A percentile compares a stretch with the other conserved stretches of the same genome.
phyloP scores from a whole-genome alignment of 176 grass and related monocot genomes.

The Oryza officinalis region DNA sequence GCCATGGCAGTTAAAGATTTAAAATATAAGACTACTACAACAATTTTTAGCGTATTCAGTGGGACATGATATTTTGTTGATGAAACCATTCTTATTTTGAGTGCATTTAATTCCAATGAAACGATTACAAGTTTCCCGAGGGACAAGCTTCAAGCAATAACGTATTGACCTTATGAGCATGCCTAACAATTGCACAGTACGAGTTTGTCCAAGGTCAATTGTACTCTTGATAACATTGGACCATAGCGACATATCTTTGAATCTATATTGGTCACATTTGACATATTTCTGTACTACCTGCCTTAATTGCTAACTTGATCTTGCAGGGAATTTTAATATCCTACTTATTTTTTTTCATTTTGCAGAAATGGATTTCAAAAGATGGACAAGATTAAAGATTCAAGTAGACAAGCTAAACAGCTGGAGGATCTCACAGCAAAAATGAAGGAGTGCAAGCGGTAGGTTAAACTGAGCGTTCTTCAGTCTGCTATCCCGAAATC shows the following conservation, averaged over 20 bases:
- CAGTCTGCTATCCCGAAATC: slow-evolving; percentile 18
- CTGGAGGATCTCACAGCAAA: slow-evolving; percentile 94
- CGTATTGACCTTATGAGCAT: slow-evolving; percentile 7
- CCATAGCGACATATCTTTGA: neutral
- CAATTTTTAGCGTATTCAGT: neutral
- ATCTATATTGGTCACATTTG: neutral
- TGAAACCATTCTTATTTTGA: neutral
- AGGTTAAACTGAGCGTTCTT: slow-evolving; percentile 27
- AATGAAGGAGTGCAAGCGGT: slow-evolving; percentile 98
- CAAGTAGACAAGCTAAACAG: slow-evolving; percentile 87
- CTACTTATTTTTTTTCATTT: slow-evolving; percentile 31
- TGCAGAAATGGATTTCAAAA: slow-evolving; percentile 99
- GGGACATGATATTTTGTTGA: neutral
- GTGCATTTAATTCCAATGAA: neutral
- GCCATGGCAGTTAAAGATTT: neutral
- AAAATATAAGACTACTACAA: neutral
- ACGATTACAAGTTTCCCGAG: neutral
- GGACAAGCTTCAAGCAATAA: neutral
- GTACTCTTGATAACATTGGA: neutral
- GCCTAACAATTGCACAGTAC: neutral
- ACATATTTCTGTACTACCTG: neutral
- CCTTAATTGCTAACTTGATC: neutral
- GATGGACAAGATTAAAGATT: slow-evolving; percentile 97
- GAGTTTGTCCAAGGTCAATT: neutral
- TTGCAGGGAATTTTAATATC: neutral